These are phyloP conservation scores for Colletotrichum higginsianum DNA, from an alignment of 2,329 filamentous ascomycete genomes.

Conservation along the genomic window DNA sequence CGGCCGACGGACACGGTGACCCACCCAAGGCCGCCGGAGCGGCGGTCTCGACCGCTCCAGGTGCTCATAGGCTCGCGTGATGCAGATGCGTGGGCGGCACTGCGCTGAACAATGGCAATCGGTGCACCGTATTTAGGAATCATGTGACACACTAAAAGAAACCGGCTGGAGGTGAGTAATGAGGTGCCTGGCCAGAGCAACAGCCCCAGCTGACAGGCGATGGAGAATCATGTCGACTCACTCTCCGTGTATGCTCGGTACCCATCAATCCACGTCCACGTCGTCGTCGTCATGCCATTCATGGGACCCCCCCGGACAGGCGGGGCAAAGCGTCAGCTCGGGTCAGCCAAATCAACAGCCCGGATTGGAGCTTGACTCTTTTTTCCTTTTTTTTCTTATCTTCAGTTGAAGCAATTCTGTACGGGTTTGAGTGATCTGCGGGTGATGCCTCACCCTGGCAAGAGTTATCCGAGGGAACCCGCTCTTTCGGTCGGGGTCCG, in stretches of 20 bases:
- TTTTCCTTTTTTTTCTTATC: too few species aligned
- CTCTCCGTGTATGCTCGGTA: neutral
- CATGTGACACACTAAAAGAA: neutral
- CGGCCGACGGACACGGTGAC: conserved; percentile 6
- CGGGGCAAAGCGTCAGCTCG: neutral
- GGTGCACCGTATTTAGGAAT: neutral
- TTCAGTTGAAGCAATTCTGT: neutral
- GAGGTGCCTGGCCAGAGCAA: neutral
- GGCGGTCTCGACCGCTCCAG: conserved; percentile 25
- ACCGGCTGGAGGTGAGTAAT: neutral
- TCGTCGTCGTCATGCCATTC: conserved; percentile 1
- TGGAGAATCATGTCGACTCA: neutral
- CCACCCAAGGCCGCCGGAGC: conserved; percentile 4
- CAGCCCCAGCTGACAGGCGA: neutral
- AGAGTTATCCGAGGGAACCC: conserved; percentile 16
- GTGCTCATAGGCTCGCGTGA: neutral
- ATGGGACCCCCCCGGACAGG: neutral
- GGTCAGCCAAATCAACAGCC: neutral
- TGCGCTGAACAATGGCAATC: neutral
- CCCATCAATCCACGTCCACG: neutral
- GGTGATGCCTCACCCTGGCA: neutral
- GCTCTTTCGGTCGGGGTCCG: conserved; percentile 21
- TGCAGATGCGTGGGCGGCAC: too few species aligned
- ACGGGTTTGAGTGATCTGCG: neutral
- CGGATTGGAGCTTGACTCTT: neutral